Conservation (phyloP, 148 eudicot genomes). For the Fallopia convolvulus region DNA sequence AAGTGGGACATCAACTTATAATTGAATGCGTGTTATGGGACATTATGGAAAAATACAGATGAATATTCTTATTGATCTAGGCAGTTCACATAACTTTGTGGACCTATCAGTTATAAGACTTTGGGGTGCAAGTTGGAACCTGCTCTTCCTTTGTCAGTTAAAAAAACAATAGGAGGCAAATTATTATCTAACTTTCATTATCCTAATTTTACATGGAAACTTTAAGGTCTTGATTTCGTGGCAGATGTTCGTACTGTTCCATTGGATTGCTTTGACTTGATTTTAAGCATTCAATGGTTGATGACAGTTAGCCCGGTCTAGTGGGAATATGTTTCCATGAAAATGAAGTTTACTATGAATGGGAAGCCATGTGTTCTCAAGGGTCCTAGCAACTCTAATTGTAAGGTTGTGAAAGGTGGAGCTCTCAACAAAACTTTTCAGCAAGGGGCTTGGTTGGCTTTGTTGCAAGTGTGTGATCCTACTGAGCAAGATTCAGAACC, state of each 20-base stretch:
- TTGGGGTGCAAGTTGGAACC: background rate
- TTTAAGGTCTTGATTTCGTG: background rate
- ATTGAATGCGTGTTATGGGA: constrained; percentile 1
- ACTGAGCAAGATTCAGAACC: too few species aligned
- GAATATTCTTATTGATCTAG: too few species aligned
- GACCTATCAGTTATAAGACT: background rate
- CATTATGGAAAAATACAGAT: background rate
- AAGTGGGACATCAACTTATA: background rate
- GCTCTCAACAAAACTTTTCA: too few species aligned
- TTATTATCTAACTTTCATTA: background rate
- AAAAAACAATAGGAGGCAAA: background rate
- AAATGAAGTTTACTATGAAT: background rate
- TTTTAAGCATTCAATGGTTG: constrained; percentile 5
- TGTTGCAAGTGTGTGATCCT: too few species aligned
- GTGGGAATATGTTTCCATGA: background rate
- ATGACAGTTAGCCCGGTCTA: background rate
- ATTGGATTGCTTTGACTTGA: constrained; percentile 8
- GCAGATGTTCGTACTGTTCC: background rate
- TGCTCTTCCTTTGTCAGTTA: background rate
- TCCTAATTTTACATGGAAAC: background rate
- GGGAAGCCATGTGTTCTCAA: background rate
- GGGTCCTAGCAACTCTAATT: background rate
- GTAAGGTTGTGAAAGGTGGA: background rate
- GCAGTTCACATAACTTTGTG: background rate
- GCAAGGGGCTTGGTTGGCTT: too few species aligned